Evolutionary conservation across 1,284 basidiomycete species (phyloP), one percentile per base, ranked within the genome.

Genomic region (Ustilago shanxiensis): DNA sequence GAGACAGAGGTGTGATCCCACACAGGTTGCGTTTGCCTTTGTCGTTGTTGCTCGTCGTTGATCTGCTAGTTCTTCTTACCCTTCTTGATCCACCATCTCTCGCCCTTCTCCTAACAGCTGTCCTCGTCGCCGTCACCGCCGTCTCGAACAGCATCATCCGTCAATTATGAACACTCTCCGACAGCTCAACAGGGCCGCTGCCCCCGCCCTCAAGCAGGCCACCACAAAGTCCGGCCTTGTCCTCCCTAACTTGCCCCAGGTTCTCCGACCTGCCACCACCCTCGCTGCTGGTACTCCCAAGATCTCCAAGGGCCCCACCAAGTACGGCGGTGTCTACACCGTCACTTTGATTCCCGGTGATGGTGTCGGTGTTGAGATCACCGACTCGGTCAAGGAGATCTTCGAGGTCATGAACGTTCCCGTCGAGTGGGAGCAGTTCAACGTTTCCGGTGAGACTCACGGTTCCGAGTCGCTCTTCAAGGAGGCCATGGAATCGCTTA

Each of bases 371-470:
- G 91, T 91, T 85, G 97, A 99, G 89, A 95, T 99, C 87, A 95
- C 95, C 76, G 93, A 96, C 88, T 96, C 95, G 20, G 96, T 99
- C 83, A 98, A 99, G 89, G 95, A 98, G 88, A 95, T 99, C 87
- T 99, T 99, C 84, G 94, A 97, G 87, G 90, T 94, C 77, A 91
- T 95, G 87, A 99, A 99, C 87, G 97, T 95, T 37, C 97, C 97
- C 87, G 95, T 99, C 88, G 94, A 98, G 88, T 99, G 95, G 94
- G 95, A 98, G 87, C 94, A 98, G 88, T 98, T 95, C 89, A 91
- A 98, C 86, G 95, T 99, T 75, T 96, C 95, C 52, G 97, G 97
- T 72, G 92, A 97, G 90, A 97, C 95, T 39, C 94, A 93, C 64
- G 90, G 93, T 66, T 94, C 94, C 83, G 96, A 98, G 87, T 92